These are phyloP conservation scores for Porogramme epimiltina DNA, from an alignment of 1,284 basidiomycete genomes.

Conservation along the genomic window DNA sequence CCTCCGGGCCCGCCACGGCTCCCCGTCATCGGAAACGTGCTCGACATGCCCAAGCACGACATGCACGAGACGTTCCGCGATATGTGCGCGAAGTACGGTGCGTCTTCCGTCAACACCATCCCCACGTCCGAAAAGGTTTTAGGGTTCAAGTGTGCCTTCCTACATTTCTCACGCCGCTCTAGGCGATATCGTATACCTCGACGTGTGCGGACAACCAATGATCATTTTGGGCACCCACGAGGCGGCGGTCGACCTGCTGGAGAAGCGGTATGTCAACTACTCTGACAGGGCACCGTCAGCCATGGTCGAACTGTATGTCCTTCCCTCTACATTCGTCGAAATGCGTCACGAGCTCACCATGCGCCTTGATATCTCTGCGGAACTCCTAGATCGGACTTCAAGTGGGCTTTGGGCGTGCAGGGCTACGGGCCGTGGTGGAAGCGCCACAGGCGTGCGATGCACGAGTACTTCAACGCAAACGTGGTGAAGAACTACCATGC, in stretches of 20 bases:
- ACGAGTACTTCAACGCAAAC: slow-evolving; percentile 9
- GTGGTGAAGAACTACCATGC: slow-evolving; percentile 4
- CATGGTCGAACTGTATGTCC: slow-evolving; percentile 14
- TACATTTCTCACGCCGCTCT: neutral
- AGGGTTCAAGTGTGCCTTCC: too few relatives aligned
- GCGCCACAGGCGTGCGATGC: slow-evolving; percentile 1
- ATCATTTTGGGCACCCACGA: slow-evolving; percentile 12
- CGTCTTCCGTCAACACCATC: neutral
- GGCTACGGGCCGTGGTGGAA: slow-evolving; percentile 10
- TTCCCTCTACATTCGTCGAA: too few relatives aligned
- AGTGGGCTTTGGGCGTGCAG: slow-evolving; percentile 5
- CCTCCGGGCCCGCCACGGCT: slow-evolving; percentile 9
- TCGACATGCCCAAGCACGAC: slow-evolving; percentile 3
- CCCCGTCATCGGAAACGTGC: slow-evolving; percentile 7
- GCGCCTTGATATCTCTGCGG: neutral
- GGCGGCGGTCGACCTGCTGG: slow-evolving; percentile 18
- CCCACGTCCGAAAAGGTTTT: too few relatives aligned
- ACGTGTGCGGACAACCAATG: slow-evolving; percentile 12
- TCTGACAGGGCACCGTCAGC: slow-evolving; percentile 9
- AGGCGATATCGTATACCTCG: slow-evolving; percentile 16
- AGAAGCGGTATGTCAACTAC: slow-evolving; percentile 17
- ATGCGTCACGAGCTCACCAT: too few relatives aligned
- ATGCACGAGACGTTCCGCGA: neutral
- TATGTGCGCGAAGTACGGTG: slow-evolving; percentile 6
- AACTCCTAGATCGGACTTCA: slow-evolving; percentile 3